Conservation (phyloP, 805 yeast genomes). For the Yarrowia deformans region DNA sequence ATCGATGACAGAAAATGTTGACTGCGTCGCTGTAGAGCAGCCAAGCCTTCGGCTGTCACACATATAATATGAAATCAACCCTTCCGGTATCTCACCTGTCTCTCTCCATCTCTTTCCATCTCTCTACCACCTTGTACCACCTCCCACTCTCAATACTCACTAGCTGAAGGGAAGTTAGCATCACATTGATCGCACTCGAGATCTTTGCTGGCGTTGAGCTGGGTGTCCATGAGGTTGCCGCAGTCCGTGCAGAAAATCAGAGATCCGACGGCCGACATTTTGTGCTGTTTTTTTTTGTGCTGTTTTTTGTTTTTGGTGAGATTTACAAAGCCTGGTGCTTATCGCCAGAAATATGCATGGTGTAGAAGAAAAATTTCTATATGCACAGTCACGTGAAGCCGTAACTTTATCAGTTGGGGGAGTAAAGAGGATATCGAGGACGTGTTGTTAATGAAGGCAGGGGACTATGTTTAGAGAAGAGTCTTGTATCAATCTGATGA, state of each 20-base stretch:
- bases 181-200: conserved; percentile 66
- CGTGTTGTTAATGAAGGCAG: too few relatives aligned
- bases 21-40: too few relatives aligned
- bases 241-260: conserved; percentile 92
- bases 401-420: neutral
- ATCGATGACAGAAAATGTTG: too few relatives aligned
- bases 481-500: too few relatives aligned
- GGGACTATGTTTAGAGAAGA: too few relatives aligned
- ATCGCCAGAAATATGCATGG: conserved; percentile 27
- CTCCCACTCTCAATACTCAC: conserved; percentile 46
- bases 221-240: conserved; percentile 85
- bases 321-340: neutral
- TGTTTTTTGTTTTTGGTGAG: too few relatives aligned
- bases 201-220: conserved; percentile 54
- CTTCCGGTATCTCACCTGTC: too few relatives aligned
- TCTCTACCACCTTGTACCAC: neutral
- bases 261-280: conserved; percentile 94
- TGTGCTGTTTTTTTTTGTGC: neutral
- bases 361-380: conserved; percentile 19
- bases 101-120: neutral
- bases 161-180: conserved; percentile 53
- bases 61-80: too few relatives aligned
- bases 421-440: neutral
- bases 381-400: conserved; percentile 7
- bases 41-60: too few relatives aligned